Evolutionary conservation across 208 protist species (phyloP), one percentile per base, ranked within the genome.

Genomic region (Wallacemonas sp.): DNA sequence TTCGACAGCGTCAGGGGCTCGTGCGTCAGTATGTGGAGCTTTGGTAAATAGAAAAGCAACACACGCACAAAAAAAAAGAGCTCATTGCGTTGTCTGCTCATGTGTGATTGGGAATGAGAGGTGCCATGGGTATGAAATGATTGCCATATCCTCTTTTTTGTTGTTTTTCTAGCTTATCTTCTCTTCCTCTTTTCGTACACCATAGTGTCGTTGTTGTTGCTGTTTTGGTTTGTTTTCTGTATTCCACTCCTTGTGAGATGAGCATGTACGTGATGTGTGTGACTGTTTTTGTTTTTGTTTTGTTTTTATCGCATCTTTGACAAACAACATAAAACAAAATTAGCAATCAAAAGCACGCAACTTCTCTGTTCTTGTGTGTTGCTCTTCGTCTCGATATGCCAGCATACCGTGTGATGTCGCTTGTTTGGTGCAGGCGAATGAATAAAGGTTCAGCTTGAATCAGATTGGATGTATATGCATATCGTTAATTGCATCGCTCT

Each of bases 21-120:
- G 51, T 58, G 30, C 51, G 51, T 4, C 51, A 58, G 51, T 58
- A 58, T 31, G 51, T 58, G 30, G 51, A 58, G n/a, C 26, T 58
- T 6, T 58, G 51, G 51, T 58, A 58, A 22, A 14, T 41, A 41
- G 36, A 41, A 14, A 6, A 41, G 36, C 36, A 41, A 41, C 36
- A 6, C 36, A 41, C 36, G 9, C 36, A 6, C 36, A 41, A n/a
- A n/a, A n/a, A n/a, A n/a, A n/a, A n/a, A n/a, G n/a, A n/a, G n/a
- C n/a, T n/a, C n/a, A n/a, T n/a, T n/a, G n/a, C n/a, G n/a, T n/a
- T n/a, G n/a, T n/a, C n/a, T n/a, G n/a, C n/a, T n/a, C n/a, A n/a
- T n/a, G n/a, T n/a, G n/a, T n/a, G n/a, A n/a, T n/a, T n/a, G n/a
- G n/a, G n/a, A n/a, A n/a, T n/a, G n/a, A n/a, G n/a, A n/a, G n/a